These are phyloP conservation scores for Phytophthora pistaciae DNA, from an alignment of 352 stramenopile genomes.

Conservation along the genomic window DNA sequence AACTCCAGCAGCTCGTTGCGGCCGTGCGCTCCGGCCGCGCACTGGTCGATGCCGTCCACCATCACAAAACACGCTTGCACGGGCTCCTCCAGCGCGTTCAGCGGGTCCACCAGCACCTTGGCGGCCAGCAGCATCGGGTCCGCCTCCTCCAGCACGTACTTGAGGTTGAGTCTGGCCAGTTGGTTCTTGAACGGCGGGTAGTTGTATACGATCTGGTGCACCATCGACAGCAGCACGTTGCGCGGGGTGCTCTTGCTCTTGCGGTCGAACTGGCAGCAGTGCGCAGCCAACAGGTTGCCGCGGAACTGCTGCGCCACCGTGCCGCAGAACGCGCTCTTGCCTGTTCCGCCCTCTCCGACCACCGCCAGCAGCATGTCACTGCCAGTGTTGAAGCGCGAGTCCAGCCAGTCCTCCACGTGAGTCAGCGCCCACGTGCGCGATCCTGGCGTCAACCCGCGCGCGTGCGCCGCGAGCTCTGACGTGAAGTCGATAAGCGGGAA, in stretches of 20 bases:
- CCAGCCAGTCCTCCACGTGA: conserved; percentile 81
- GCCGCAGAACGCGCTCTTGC: conserved; percentile 75
- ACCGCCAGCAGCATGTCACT: conserved; percentile 67
- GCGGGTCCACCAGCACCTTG: conserved; percentile 83
- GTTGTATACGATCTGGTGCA: conserved; percentile 79
- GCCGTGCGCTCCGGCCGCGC: conserved; percentile 36
- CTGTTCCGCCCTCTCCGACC: conserved; percentile 73
- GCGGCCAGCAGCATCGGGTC: conserved; percentile 70
- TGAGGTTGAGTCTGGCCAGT: conserved; percentile 81
- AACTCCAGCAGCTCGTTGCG: conserved; percentile 81
- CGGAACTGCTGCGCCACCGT: conserved; percentile 63
- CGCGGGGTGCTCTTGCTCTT: conserved; percentile 78
- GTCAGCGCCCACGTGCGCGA: conserved; percentile 74
- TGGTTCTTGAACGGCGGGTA: conserved; percentile 84
- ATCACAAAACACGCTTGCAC: conserved; percentile 70
- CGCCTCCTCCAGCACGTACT: conserved; percentile 83
- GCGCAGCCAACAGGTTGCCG: conserved; percentile 62
- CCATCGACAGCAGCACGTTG: conserved; percentile 82
- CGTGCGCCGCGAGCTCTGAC: conserved; percentile 53
- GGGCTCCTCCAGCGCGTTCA: conserved; percentile 74
- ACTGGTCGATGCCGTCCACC: conserved; percentile 84
- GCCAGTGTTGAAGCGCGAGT: conserved; percentile 73
- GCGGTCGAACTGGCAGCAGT: conserved; percentile 83
- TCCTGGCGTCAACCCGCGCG: conserved; percentile 49
- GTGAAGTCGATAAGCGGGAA: conserved; percentile 82